Base-by-base conservation (phyloP, 441 rosid species). In the Croton laevigatus region DNA sequence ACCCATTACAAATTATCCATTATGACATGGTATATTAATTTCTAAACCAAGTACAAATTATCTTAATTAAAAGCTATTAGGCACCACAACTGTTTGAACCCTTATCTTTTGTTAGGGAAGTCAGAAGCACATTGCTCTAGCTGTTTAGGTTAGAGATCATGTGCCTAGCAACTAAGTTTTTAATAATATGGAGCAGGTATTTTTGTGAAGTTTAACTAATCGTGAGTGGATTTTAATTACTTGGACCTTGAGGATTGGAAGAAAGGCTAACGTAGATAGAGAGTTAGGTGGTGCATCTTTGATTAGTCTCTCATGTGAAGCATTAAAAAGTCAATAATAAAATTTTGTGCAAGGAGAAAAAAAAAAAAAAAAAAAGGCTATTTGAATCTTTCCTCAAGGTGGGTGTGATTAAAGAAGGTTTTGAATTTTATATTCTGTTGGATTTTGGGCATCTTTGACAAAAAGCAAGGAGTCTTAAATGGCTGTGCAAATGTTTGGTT, bases 271-370 rank as follows among this genome's bases (percentile, higher is more conserved):
- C 4, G 0, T 6, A 34, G 62, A 59, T 27, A 55, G 44, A 6
- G 44, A 49, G 69, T 3, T 17, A 13, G 45, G 22, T 51, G 11
- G n/a, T 36, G 60, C 11, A 4, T 40, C 44, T 40, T 38, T 8
- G 60, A 17, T 36, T 34, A 37, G 52, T 11, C n/a, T 42, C 37
- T 17, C 17, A 20, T 1, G 32, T 19, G 22, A 13, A 20, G 36
- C n/a, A n/a, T 16, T 2, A 52, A 36, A 9, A 49, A 49, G 69
- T 66, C 59, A 51, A 59, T n/a, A 36, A 66, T 59, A 34, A 66
- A 66, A 49, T 59, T 13, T 13, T 5, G 16, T 9, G 19, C 62
- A 13, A 12, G 40, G 6, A 58, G n/a, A n/a, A n/a, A n/a, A n/a
- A n/a, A n/a, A n/a, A n/a, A n/a, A n/a, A n/a, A n/a, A n/a, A n/a